Percentiles rank a stretch among this genome's conserved stretches.
These are phyloP conservation scores for Candida ponderosae DNA, from an alignment of 805 yeast genomes.

Conservation along the genomic window DNA sequence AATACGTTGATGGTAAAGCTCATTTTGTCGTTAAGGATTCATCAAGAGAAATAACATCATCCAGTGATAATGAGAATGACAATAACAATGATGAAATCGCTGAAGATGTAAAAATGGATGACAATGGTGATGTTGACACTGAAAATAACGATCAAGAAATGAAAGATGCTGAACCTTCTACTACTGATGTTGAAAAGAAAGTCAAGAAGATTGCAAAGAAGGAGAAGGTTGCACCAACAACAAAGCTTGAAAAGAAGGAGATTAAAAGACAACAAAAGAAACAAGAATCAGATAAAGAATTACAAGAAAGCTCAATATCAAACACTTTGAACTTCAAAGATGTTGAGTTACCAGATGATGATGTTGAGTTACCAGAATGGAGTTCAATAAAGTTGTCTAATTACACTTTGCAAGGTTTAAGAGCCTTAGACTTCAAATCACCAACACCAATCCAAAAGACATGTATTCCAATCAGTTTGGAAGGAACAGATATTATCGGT, in stretches of 20 bases:
- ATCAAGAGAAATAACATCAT: slow-evolving; percentile 12
- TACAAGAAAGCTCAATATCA: slow-evolving; percentile 15
- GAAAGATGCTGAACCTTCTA: slow-evolving; percentile 13
- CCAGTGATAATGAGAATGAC: slow-evolving; percentile 16
- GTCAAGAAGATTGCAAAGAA: slow-evolving; percentile 5
- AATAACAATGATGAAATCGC: neutral
- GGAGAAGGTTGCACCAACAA: slow-evolving; percentile 8
- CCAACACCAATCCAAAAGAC: slow-evolving; percentile 84
- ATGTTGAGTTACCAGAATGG: slow-evolving; percentile 58
- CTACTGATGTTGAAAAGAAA: slow-evolving; percentile 20
- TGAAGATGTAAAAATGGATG: slow-evolving; percentile 5
- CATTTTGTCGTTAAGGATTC: slow-evolving; percentile 41
- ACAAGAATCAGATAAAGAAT: slow-evolving; percentile 7
- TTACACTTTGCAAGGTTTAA: slow-evolving; percentile 55
- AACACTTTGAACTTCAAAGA: slow-evolving; percentile 22
- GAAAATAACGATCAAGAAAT: slow-evolving; percentile 14
- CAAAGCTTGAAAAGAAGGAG: slow-evolving; percentile 19
- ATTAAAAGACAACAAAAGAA: slow-evolving; percentile 4
- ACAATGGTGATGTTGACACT: slow-evolving; percentile 15
- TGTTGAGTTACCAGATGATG: slow-evolving; percentile 25
- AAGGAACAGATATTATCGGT: slow-evolving; percentile 81
- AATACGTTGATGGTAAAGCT: slow-evolving; percentile 60
- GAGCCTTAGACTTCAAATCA: slow-evolving; percentile 42
- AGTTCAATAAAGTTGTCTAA: slow-evolving; percentile 37
- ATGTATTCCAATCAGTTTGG: slow-evolving; percentile 66